These are phyloP conservation scores for Azolla pinnata DNA, from an alignment of 75 land plant genomes.

Conservation along the genomic window DNA sequence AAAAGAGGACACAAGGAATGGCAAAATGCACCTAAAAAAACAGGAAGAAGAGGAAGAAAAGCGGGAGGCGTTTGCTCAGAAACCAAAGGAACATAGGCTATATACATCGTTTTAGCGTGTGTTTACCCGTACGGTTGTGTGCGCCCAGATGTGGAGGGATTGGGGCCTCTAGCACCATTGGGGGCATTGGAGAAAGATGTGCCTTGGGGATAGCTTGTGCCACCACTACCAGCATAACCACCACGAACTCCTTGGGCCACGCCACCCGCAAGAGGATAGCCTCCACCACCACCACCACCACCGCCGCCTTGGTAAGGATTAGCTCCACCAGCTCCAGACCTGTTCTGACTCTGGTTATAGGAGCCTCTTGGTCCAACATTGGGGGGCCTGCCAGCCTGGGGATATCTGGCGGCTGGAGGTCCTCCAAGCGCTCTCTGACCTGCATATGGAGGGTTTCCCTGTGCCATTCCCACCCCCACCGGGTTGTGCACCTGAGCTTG, in stretches of 20 bases:
- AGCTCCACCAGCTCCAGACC: too few relatives aligned
- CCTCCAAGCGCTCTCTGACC: conserved; percentile 57
- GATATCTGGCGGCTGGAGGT: conserved; percentile 56
- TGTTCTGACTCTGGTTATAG: conserved; percentile 38
- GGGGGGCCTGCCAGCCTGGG: conserved; percentile 43
- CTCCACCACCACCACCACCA: conserved; percentile 35
- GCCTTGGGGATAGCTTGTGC: conserved; percentile 40
- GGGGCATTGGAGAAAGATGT: conserved; percentile 39
- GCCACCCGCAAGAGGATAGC: conserved; percentile 25
- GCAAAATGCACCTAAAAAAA: neutral
- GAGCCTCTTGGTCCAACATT: conserved; percentile 48
- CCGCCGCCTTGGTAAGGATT: conserved; percentile 47
- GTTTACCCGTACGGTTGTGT: conserved; percentile 42
- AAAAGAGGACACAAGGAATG: neutral
- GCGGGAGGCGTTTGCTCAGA: neutral
- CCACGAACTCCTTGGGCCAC: conserved; percentile 32
- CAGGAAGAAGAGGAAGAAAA: neutral
- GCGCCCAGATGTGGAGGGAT: conserved; percentile 38
- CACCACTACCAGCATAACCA: conserved; percentile 32
- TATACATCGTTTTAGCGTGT: neutral
- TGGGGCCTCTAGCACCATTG: conserved; percentile 44
- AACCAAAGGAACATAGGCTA: neutral
- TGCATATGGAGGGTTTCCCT: conserved; percentile 41
- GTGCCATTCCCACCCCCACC: conserved; percentile 32
- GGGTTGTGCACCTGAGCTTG: conserved; percentile 41